Conservation (phyloP, 1,139 yeast species). For the Geotrichum phurueaensis region DNA sequence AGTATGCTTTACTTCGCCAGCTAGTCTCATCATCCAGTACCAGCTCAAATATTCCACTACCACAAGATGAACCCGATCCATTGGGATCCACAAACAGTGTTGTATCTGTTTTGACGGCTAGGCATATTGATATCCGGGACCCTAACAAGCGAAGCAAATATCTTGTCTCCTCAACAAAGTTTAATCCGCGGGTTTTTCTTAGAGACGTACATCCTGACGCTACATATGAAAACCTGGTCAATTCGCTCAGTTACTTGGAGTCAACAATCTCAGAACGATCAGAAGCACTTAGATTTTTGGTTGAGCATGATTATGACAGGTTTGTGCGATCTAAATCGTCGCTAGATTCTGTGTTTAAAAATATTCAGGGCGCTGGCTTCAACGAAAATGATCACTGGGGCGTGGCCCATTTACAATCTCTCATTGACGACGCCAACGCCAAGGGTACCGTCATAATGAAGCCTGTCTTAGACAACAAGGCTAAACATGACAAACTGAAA, state of each 20-base stretch:
- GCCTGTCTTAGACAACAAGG: slow-evolving; percentile 64
- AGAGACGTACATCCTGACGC: slow-evolving; percentile 67
- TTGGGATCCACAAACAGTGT: slow-evolving; percentile 35
- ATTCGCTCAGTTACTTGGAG: slow-evolving; percentile 56
- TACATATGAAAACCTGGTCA: slow-evolving; percentile 54
- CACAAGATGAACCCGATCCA: slow-evolving; percentile 37
- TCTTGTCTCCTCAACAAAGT: slow-evolving; percentile 64
- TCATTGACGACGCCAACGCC: slow-evolving; percentile 35
- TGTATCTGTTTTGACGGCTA: slow-evolving; percentile 28
- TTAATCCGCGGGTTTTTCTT: slow-evolving; percentile 65
- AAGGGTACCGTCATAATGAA: slow-evolving; percentile 62
- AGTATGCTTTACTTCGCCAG: slow-evolving; percentile 27
- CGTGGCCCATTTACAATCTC: slow-evolving; percentile 28
- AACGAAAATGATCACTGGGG: slow-evolving; percentile 38
- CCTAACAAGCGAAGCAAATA: slow-evolving; percentile 40
- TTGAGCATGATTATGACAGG: slow-evolving; percentile 66
- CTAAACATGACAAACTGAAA: slow-evolving; percentile 53
- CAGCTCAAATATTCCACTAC: slow-evolving; percentile 21
- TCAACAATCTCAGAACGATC: slow-evolving; percentile 57
- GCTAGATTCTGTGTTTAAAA: slow-evolving; percentile 52
- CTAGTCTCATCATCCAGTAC: slow-evolving; percentile 22
- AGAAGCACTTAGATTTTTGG: slow-evolving; percentile 57
- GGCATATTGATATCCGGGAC: slow-evolving; percentile 31
- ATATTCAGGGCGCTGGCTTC: slow-evolving; percentile 42
- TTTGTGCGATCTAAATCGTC: slow-evolving; percentile 72